These are phyloP conservation scores for Clarkia xantiana DNA, from an alignment of 345 rosid species.

Conservation along the genomic window DNA sequence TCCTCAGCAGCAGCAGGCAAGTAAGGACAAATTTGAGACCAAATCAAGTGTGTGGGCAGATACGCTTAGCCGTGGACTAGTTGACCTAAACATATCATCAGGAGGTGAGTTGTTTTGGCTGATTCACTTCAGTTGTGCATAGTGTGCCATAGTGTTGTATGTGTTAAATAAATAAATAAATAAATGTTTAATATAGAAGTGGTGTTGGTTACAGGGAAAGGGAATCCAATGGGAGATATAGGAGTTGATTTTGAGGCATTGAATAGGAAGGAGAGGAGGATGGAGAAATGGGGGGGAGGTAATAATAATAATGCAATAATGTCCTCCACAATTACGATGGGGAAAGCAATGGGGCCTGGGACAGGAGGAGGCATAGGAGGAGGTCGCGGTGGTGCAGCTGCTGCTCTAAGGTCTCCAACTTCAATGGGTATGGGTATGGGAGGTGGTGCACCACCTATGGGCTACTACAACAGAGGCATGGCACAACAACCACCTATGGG, in stretches of 20 bases:
- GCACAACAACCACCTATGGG: slow-evolving; percentile 15
- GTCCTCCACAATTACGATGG: slow-evolving; percentile 76
- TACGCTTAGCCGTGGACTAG: slow-evolving; percentile 80
- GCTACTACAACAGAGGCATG: slow-evolving; percentile 15
- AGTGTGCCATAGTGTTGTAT: not conserved
- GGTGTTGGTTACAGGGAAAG: slow-evolving; percentile 44
- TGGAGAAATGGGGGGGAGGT: slow-evolving; percentile 44
- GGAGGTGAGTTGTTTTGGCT: slow-evolving; percentile 48
- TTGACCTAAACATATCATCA: slow-evolving; percentile 79
- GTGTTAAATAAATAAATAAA: too few relatives aligned
- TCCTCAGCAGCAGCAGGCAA: slow-evolving; percentile 26
- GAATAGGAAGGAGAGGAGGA: slow-evolving; percentile 74
- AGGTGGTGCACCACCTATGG: slow-evolving; percentile 23
- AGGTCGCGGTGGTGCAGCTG: slow-evolving; percentile 39
- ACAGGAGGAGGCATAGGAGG: slow-evolving; percentile 73
- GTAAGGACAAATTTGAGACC: slow-evolving; percentile 70
- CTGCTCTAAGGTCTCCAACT: slow-evolving; percentile 37
- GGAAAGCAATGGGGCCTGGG: slow-evolving; percentile 97
- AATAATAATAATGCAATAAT: too few relatives aligned
- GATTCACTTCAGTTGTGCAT: not conserved
- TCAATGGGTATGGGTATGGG: slow-evolving; percentile 45
- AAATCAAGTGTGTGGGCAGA: slow-evolving; percentile 90
- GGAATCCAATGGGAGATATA: slow-evolving; percentile 71
- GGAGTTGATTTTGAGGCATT: slow-evolving; percentile 84
- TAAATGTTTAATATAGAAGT: not conserved